Percentiles rank a stretch among this genome's conserved stretches.
Evolutionary conservation across 495 filamentous ascomycete species (phyloP).

Genomic region (Polyplosphaeria fusca): DNA sequence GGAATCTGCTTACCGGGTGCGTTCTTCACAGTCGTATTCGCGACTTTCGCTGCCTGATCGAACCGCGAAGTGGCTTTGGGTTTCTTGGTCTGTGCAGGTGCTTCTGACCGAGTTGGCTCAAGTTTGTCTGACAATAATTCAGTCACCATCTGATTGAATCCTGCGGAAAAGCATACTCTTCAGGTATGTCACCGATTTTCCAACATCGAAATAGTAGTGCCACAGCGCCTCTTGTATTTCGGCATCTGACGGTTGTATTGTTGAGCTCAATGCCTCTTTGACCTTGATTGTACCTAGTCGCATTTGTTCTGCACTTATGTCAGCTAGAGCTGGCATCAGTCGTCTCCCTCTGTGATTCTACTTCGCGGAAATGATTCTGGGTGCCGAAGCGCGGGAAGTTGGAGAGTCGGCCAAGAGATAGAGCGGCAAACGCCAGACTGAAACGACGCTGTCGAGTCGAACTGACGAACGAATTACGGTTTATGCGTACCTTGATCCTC

Average conservation of each 20-base stretch:
- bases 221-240: constrained; percentile 88
- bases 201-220: constrained; percentile 93
- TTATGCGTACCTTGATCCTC: constrained; percentile 62
- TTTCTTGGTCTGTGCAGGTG: constrained; percentile 37
- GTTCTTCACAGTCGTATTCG: constrained; percentile 1
- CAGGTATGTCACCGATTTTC: constrained; percentile 77
- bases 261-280: constrained; percentile 51
- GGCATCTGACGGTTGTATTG: constrained; percentile 54
- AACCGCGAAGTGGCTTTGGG: constrained; percentile 42
- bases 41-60: constrained; percentile 39
- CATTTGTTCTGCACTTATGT: constrained; percentile 50
- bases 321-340: neutral
- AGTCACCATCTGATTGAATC: neutral
- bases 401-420: too few species aligned
- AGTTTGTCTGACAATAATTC: constrained; percentile 18
- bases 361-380: too few species aligned
- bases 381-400: too few species aligned
- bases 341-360: constrained; percentile 21
- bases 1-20: constrained; percentile 22
- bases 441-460: too few species aligned
- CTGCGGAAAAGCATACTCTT: constrained; percentile 48
- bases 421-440: too few species aligned
- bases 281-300: constrained; percentile 54
- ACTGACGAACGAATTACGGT: too few species aligned
- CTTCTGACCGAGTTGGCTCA: constrained; percentile 35